phyloP scores from a whole-genome alignment of 345 rosid species.

The Pugionium dolabratum region DNA sequence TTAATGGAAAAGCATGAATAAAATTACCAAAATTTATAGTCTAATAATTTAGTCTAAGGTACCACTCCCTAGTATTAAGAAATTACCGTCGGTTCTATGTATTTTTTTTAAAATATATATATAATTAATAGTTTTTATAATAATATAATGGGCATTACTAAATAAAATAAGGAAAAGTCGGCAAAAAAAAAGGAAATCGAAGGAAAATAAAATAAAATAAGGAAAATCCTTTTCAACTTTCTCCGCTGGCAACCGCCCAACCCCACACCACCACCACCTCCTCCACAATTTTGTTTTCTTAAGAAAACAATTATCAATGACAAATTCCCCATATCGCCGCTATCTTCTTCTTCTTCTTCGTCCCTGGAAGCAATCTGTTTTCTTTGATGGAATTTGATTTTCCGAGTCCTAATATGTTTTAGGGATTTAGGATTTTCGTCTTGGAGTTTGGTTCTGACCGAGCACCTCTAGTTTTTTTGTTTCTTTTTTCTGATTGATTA shows the following conservation, averaged over 20 bases:
- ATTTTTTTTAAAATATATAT: too few species aligned
- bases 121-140: neutral
- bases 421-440: slow-evolving; percentile 2
- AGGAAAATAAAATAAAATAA: neutral
- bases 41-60: too few species aligned
- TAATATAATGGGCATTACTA: too few species aligned
- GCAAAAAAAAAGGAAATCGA: too few species aligned
- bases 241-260: slow-evolving; percentile 35
- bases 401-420: neutral
- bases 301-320: slow-evolving; percentile 4
- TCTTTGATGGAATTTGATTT: neutral
- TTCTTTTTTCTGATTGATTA: neutral
- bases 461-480: neutral
- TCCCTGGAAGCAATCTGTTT: slow-evolving; percentile 13
- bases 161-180: too few species aligned
- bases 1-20: too few species aligned
- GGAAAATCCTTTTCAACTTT: slow-evolving; percentile 14
- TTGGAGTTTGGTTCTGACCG: neutral
- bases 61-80: too few species aligned
- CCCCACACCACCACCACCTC: slow-evolving; percentile 25
- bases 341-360: slow-evolving; percentile 20
- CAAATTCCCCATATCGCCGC: slow-evolving; percentile 14
- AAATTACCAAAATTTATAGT: too few species aligned
- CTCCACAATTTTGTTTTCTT: neutral
- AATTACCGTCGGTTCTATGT: too few species aligned